Evolutionary conservation across 75 land plant species (phyloP).

Genomic region (Pinus tabuliformis): DNA sequence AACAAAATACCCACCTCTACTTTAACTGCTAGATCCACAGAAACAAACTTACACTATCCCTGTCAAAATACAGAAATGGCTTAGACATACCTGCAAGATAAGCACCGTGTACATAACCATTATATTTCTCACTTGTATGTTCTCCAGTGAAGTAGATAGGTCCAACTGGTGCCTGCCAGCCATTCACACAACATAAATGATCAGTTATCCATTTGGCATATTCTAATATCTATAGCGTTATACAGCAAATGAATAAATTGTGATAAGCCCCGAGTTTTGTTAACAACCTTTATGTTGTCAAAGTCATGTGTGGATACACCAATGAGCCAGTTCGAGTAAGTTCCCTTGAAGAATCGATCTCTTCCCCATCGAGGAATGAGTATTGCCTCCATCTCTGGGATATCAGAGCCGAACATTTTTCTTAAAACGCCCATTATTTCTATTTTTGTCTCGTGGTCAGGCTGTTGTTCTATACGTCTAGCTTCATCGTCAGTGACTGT

Average conservation of each 20-base stretch:
- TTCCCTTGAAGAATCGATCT: constrained; percentile 20
- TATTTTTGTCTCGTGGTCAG: constrained; percentile 47
- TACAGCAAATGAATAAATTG: too few relatives aligned
- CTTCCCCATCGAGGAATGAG: constrained; percentile 60
- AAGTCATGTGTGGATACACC: constrained; percentile 25
- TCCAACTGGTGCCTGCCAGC: constrained; percentile 56
- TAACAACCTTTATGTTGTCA: neutral
- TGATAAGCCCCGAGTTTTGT: too few relatives aligned
- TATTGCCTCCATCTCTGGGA: constrained; percentile 62
- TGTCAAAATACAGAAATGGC: too few relatives aligned
- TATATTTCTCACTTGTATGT: constrained; percentile 52
- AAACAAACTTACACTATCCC: too few relatives aligned
- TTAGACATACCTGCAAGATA: constrained; percentile 29
- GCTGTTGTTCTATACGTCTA: constrained; percentile 65
- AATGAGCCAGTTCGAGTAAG: constrained; percentile 47
- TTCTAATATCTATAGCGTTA: neutral
- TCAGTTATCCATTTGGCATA: neutral
- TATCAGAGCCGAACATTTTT: constrained; percentile 62
- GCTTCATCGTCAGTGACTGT: constrained; percentile 84
- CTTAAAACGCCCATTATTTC: constrained; percentile 73
- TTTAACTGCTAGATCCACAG: too few relatives aligned
- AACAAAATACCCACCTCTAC: too few relatives aligned
- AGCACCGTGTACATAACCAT: constrained; percentile 77
- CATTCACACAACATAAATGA: neutral
- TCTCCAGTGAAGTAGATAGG: constrained; percentile 61